Percentiles rank a stretch among this genome's conserved stretches.
Evolutionary conservation across 176 grass and related monocot species (phyloP).

Genomic region (Elymus sibiricus): DNA sequence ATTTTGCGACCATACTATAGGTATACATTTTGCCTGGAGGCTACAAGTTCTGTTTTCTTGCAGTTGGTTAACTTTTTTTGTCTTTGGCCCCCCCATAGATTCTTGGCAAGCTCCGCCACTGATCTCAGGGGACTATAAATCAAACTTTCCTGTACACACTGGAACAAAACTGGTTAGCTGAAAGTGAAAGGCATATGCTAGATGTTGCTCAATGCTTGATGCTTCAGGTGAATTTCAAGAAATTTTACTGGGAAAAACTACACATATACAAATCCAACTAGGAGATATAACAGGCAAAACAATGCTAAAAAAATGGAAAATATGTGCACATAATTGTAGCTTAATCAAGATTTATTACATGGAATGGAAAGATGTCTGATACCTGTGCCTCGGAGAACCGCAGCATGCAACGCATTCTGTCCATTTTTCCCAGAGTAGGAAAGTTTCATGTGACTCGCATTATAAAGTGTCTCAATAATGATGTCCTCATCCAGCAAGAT

Average conservation of each 20-base stretch:
- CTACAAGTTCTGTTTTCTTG: too few species aligned
- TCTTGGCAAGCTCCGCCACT: too few species aligned
- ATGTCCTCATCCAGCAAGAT: not conserved
- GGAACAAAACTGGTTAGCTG: not conserved
- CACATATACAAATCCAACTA: not conserved
- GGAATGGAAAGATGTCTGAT: not conserved
- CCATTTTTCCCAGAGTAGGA: not conserved
- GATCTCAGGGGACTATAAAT: not conserved
- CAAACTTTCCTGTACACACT: not conserved
- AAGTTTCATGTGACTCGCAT: not conserved
- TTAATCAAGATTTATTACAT: not conserved
- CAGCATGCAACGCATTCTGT: slow-evolving; percentile 8
- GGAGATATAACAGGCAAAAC: not conserved
- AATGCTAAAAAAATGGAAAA: not conserved
- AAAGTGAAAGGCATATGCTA: not conserved
- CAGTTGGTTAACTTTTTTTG: too few species aligned
- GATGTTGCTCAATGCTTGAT: not conserved
- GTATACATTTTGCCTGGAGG: too few species aligned
- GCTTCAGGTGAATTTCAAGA: not conserved
- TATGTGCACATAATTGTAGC: not conserved
- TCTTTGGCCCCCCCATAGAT: too few species aligned
- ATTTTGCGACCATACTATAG: too few species aligned
- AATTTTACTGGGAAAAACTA: not conserved
- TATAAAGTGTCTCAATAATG: not conserved
- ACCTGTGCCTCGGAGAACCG: not conserved